Base-by-base conservation (phyloP, 2,329 filamentous ascomycete species). In the Cercospora sojina region DNA sequence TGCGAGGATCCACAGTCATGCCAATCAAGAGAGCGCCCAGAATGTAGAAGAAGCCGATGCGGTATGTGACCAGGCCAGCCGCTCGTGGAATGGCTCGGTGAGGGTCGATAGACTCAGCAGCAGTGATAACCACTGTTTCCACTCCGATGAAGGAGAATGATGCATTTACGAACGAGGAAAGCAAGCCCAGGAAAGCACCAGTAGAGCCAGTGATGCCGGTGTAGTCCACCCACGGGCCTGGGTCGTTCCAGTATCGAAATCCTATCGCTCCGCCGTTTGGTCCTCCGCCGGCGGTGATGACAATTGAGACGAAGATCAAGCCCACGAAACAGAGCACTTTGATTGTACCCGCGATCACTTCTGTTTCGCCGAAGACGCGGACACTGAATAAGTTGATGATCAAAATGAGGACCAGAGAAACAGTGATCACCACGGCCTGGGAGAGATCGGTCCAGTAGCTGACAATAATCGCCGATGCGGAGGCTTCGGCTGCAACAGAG, bases 1-100 rank as follows among this genome's bases (percentile, higher is more conserved):
- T 83, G 47, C 84, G 80, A 71, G 82, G 85, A 8, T 83, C 81
- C n/a, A 90, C 85, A 16, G 87, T 76, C 72, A 89, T 81, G 16
- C 87, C 87, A 38, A 88, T 85, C 31, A 87, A 79, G 7, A 88
- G 77, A 1, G 86, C 82, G 2, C 82, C 82, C 4, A 85, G 71
- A 43, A 86, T 78, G 72, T 89, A 89, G 73, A 87, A 87, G 67
- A 86, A 78, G 5, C 86, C 49, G 7, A 65, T 55, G 9, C 29
- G 86, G 18, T 57, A 63, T 18, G 51, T 81, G 62, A 83, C 79
- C 64, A 80, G 78, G n/a, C 53, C 18, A 13, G 83, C 80, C 3
- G 84, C 84, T 70, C 83, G 84, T 20, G 85, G 85, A 51, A 87
- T 84, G 41, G 80, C 80, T 43, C 78, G 75, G 16, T 82, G 74